These are phyloP conservation scores for Speleostelium caveatum DNA, from an alignment of 78 protist species.

Conservation along the genomic window DNA sequence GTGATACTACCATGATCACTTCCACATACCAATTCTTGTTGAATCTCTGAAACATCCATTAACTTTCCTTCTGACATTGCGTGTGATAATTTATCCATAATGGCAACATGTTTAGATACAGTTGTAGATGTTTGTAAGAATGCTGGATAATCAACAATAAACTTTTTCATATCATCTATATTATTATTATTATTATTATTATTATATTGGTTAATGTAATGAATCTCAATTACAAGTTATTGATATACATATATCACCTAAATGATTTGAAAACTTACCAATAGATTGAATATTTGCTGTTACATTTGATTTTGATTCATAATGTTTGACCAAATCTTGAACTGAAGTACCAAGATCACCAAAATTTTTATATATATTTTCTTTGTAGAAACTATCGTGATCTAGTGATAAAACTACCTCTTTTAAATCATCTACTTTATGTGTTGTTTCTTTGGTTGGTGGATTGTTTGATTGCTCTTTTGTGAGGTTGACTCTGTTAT, in stretches of 20 bases:
- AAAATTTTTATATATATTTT: slow-evolving; percentile 88
- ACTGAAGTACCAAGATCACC: slow-evolving; percentile 95
- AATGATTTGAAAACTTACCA: slow-evolving; percentile 26
- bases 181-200: neutral
- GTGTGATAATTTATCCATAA: slow-evolving; percentile 79
- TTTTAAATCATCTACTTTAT: slow-evolving; percentile 3
- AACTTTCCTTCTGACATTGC: slow-evolving; percentile 49
- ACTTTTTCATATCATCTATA: slow-evolving; percentile 94
- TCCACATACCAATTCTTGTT: slow-evolving; percentile 94
- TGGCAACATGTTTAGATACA: slow-evolving; percentile 91
- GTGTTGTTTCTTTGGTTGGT: neutral
- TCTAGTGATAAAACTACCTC: slow-evolving; percentile 84
- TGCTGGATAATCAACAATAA: slow-evolving; percentile 96
- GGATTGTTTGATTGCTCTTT: neutral
- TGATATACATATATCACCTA: too few species aligned
- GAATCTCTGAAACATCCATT: slow-evolving; percentile 88
- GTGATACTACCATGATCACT: slow-evolving; percentile 58
- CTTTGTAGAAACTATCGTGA: slow-evolving; percentile 89
- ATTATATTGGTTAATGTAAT: neutral
- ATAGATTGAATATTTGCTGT: slow-evolving; percentile 85
- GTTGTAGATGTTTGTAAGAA: slow-evolving; percentile 87
- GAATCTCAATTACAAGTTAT: neutral
- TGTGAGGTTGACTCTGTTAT: slow-evolving; percentile 88
- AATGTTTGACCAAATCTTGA: slow-evolving; percentile 90
- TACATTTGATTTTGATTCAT: slow-evolving; percentile 73